Conservation (phyloP, 2,329 filamentous ascomycete species). For the Fusarium sp. region DNA sequence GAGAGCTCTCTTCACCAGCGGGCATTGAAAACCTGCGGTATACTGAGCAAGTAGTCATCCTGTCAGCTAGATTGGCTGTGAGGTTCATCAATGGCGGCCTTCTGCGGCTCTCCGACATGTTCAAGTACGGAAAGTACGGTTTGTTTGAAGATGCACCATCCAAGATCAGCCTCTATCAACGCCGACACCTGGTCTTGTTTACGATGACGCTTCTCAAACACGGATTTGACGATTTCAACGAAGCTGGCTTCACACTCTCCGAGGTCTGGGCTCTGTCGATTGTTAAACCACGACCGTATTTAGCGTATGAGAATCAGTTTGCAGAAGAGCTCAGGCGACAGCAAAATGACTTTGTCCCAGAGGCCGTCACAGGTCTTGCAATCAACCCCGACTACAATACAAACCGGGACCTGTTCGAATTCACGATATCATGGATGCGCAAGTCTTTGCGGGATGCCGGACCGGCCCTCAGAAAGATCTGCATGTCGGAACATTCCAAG, state of each 20-base stretch:
- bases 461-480: conserved; percentile 52
- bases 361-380: conserved; percentile 55
- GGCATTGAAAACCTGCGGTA: conserved; percentile 52
- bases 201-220: conserved; percentile 65
- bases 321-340: conserved; percentile 62
- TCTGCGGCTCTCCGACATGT: conserved; percentile 61
- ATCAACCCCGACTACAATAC: conserved; percentile 63
- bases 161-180: conserved; percentile 58
- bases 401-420: conserved; percentile 66
- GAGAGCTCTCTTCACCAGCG: conserved; percentile 28
- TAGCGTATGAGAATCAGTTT: conserved; percentile 67
- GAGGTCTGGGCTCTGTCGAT: conserved; percentile 70
- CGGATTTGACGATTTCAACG: conserved; percentile 63
- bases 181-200: conserved; percentile 67
- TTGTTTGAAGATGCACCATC: conserved; percentile 64
- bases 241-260: conserved; percentile 62
- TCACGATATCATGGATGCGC: conserved; percentile 67
- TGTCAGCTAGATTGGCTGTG: conserved; percentile 64
- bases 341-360: conserved; percentile 61
- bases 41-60: conserved; percentile 60
- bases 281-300: conserved; percentile 63
- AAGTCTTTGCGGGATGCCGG: conserved; percentile 60
- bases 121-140: conserved; percentile 64
- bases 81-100: conserved; percentile 63
- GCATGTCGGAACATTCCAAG: conserved; percentile 60